Base-by-base conservation (phyloP, 306 rosid genomes). In the Trifolium pratense region DNA sequence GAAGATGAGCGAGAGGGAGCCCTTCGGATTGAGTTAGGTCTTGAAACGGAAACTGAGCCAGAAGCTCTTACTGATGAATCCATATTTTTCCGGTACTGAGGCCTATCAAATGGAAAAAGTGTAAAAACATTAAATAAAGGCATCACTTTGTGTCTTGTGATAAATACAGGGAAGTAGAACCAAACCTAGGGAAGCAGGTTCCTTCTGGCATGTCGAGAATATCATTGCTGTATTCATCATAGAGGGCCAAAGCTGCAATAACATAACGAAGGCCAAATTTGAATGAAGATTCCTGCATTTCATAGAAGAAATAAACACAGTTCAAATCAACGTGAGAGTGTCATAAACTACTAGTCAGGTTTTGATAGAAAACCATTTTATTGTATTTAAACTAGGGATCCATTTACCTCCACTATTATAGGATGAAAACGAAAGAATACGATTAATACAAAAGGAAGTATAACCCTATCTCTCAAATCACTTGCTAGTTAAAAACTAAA, bases 131-230 rank as follows among this genome's bases (percentile, higher is more conserved):
- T 51, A 57, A 58, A 43, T 26, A 61, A 18, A 43, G 34, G 15
- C 52, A 59, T n/a, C 13, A 69, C 15, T 39, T 9, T 59, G 62
- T 25, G 45, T 78, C 65, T 48, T 16, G 37, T 23, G 48, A 42
- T 34, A 36, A 79, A 66, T 10, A 62, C 46, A 25, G 23, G 48
- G 63, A 60, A 80, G 81, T 66, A 34, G 80, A 71, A 45, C 26
- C 56, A 75, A 78, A 93, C 99, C 96, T 91, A n/a, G 99, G 99
- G 83, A 91, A 88, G 88, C 92, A 83, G 36, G 93, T 86, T 82
- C 98, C 97, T 84, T 95, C 97, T 11, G 82, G 92, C 99, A 95
- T 91, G 83, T 86, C 97, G 21, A 95, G 96, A 79, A 91, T 64
- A 69, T 95, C 99, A 75, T 89, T 95, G 90, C 92, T 83, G 84